These are phyloP conservation scores for Wickerhamomyces xylosicus DNA, from an alignment of 805 yeast species.

Conservation along the genomic window DNA sequence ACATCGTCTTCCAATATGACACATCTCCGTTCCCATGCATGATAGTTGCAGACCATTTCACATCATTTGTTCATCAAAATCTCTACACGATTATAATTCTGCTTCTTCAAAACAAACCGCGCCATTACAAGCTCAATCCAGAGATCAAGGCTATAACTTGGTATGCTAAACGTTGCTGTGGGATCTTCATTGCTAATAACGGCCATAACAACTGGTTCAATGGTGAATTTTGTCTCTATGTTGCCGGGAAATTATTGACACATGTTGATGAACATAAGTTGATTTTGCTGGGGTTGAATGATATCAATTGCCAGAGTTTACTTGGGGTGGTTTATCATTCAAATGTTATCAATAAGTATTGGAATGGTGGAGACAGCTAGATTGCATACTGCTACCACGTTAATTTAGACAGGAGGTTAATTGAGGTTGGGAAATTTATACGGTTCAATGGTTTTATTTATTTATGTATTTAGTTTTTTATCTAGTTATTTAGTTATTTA, in stretches of 20 bases:
- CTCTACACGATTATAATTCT: slow-evolving; percentile 13
- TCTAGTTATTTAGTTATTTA: too few species aligned
- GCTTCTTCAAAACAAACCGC: slow-evolving; percentile 29
- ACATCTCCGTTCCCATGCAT: background rate
- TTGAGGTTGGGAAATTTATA: too few species aligned
- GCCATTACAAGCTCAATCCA: slow-evolving; percentile 20
- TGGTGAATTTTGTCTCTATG: slow-evolving; percentile 13
- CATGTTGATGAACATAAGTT: slow-evolving; percentile 19
- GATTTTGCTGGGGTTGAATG: slow-evolving; percentile 20
- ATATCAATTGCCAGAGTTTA: slow-evolving; percentile 12
- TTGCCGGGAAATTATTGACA: slow-evolving; percentile 16
- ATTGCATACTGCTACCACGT: too few species aligned
- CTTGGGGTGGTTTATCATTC: background rate
- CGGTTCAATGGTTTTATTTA: background rate
- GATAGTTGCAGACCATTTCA: background rate
- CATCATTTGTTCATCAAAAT: background rate
- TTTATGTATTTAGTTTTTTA: too few species aligned
- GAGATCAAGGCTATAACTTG: slow-evolving; percentile 13
- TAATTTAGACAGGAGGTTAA: too few species aligned
- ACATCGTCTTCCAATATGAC: background rate
- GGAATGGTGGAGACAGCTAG: background rate
- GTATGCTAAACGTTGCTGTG: slow-evolving; percentile 17
- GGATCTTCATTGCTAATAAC: slow-evolving; percentile 14
- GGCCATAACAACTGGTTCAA: slow-evolving; percentile 18
- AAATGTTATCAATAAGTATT: too few species aligned